A percentile compares a stretch with the other conserved stretches of the same genome.
Conservation (phyloP, 2,329 filamentous ascomycete genomes). For the Monosporascus sp. region DNA sequence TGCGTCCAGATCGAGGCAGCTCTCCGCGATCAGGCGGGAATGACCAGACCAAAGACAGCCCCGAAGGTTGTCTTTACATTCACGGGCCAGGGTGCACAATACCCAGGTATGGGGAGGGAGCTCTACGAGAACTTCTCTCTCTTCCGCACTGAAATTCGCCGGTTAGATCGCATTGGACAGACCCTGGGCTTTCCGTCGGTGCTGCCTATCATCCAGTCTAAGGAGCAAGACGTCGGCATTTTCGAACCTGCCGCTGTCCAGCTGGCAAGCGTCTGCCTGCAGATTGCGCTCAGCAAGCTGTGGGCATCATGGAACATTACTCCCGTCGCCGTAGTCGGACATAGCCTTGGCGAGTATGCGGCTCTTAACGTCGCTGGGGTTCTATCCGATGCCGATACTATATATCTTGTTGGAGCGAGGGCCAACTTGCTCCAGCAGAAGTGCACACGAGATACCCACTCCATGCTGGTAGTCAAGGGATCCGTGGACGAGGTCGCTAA, state of each 20-base stretch:
- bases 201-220: constrained; percentile 39
- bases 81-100: constrained; percentile 17
- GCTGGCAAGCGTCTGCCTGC: constrained; percentile 24
- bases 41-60: constrained; percentile 33
- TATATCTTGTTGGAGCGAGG: constrained; percentile 53
- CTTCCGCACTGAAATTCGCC: constrained; percentile 37
- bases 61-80: constrained; percentile 28
- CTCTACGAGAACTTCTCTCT: constrained; percentile 7
- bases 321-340: constrained; percentile 36
- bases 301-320: constrained; percentile 31
- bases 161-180: constrained; percentile 45
- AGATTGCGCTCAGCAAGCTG: constrained; percentile 32
- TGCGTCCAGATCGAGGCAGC: constrained; percentile 27
- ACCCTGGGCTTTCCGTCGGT: constrained; percentile 45
- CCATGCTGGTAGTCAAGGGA: constrained; percentile 54
- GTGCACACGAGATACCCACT: constrained; percentile 50
- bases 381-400: constrained; percentile 51
- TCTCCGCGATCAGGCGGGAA: constrained; percentile 34
- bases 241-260: constrained; percentile 38
- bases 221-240: constrained; percentile 27
- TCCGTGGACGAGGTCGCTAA: constrained; percentile 35
- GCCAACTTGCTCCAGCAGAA: constrained; percentile 48
- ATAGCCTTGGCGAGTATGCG: constrained; percentile 56
- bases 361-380: constrained; percentile 54
- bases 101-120: constrained; percentile 8